Percentiles rank a stretch among this genome's conserved stretches.
phyloP scores from a whole-genome alignment of 2,329 filamentous ascomycete genomes.

The Cladosporium colombiae region DNA sequence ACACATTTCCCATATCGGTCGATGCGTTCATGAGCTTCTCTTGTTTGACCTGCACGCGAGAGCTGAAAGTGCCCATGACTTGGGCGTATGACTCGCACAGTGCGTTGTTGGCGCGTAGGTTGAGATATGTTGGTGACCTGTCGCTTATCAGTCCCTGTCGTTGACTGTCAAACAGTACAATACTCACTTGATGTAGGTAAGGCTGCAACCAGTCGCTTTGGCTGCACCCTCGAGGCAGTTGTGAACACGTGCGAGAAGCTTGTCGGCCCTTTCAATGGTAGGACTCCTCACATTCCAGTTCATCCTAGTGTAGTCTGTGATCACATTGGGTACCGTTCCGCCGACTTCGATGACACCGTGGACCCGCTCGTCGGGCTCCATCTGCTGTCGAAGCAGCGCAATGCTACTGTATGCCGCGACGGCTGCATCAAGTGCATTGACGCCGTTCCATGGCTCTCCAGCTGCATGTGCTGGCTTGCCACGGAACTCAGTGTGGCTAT shows the following conservation, averaged over 20 bases:
- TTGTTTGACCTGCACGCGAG: conserved; percentile 11
- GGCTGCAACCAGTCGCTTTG: conserved; percentile 9
- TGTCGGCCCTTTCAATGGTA: conserved; percentile 10
- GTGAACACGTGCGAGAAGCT: neutral
- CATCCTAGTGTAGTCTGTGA: conserved; percentile 16
- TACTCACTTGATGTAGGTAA: conserved; percentile 18
- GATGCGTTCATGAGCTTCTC: conserved; percentile 18
- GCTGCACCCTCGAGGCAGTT: conserved; percentile 5
- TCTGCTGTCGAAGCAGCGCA: conserved; percentile 20
- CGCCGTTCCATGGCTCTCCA: conserved; percentile 19
- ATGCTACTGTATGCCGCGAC: conserved; percentile 18
- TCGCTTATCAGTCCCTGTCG: neutral
- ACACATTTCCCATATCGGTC: conserved; percentile 19
- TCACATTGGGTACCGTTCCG: conserved; percentile 11
- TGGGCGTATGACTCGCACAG: conserved; percentile 19
- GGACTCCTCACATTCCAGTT: conserved; percentile 20
- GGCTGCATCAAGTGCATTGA: conserved; percentile 22
- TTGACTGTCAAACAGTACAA: neutral
- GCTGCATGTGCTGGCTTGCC: conserved; percentile 20
- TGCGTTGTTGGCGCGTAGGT: conserved; percentile 16
- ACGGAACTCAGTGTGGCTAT: neutral
- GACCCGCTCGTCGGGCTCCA: conserved; percentile 16
- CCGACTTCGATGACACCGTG: conserved; percentile 18
- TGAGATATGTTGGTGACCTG: conserved; percentile 12
- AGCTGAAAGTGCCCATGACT: conserved; percentile 14